Conservation (phyloP, 1,139 yeast species). For the Pneumocystis sp. region DNA sequence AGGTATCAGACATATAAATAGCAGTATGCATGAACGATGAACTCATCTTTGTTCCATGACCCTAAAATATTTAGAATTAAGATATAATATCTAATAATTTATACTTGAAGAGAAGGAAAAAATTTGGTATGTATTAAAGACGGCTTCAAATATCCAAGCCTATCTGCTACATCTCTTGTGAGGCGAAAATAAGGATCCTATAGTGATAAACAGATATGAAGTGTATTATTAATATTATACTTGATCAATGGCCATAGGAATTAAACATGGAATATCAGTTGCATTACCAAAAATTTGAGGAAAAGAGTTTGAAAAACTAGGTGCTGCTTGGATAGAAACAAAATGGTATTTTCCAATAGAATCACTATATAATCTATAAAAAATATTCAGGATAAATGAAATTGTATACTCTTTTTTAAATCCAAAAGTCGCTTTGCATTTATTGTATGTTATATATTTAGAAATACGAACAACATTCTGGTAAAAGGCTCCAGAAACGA, state of each 20-base stretch:
- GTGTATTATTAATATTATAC: background rate
- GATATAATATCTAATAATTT: background rate
- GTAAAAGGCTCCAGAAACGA: constrained; percentile 87
- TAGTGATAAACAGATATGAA: background rate
- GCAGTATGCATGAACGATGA: constrained; percentile 77
- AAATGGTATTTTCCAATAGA: constrained; percentile 90
- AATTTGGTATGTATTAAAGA: constrained; percentile 85
- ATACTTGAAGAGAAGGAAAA: constrained; percentile 66
- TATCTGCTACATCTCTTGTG: constrained; percentile 93
- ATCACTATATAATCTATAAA: constrained; percentile 34
- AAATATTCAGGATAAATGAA: background rate
- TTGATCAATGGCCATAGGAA: constrained; percentile 93
- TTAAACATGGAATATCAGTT: constrained; percentile 76
- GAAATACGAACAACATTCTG: constrained; percentile 90
- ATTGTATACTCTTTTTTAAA: constrained; percentile 44
- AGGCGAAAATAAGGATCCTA: constrained; percentile 98
- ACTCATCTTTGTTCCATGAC: constrained; percentile 92
- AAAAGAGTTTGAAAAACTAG: constrained; percentile 90
- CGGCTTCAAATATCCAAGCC: constrained; percentile 80
- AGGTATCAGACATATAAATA: constrained; percentile 87
- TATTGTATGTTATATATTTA: constrained; percentile 86
- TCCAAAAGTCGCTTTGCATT: constrained; percentile 96
- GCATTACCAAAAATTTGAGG: constrained; percentile 83
- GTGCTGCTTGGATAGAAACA: constrained; percentile 89
- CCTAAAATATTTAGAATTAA: constrained; percentile 35